phyloP scores from a whole-genome alignment of 441 rosid genomes.

The Biscutella auriculata region DNA sequence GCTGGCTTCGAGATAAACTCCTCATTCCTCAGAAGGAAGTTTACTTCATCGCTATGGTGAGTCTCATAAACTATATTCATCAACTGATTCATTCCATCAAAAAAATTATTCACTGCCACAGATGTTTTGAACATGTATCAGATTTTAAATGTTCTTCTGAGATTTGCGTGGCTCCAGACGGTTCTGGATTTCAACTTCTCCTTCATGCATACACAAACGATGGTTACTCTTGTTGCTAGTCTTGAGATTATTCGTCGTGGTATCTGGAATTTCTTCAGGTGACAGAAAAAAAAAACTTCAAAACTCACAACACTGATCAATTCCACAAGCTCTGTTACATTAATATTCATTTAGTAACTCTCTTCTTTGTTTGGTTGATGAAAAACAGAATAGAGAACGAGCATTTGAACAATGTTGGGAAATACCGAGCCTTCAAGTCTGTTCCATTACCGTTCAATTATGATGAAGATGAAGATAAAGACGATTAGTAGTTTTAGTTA shows the following conservation, averaged over 20 bases:
- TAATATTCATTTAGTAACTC: not conserved
- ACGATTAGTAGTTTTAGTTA: too few species aligned
- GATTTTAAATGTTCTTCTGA: constrained; percentile 37
- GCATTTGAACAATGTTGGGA: constrained; percentile 45
- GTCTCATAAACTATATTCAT: not conserved
- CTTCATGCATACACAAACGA: constrained; percentile 28
- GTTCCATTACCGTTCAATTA: constrained; percentile 45
- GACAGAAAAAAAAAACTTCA: not conserved
- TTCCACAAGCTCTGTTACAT: not conserved
- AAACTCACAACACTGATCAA: not conserved
- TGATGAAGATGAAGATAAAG: constrained; percentile 23
- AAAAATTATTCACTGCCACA: too few species aligned
- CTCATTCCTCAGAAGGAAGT: constrained; percentile 40
- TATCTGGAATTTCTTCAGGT: constrained; percentile 76
- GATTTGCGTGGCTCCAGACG: constrained; percentile 43
- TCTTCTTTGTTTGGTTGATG: constrained; percentile 21
- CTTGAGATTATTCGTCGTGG: constrained; percentile 54
- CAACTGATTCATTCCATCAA: too few species aligned
- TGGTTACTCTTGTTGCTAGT: constrained; percentile 35
- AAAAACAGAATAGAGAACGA: too few species aligned
- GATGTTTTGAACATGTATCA: constrained; percentile 17
- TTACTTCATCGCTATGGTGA: constrained; percentile 54
- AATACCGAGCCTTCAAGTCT: constrained; percentile 41
- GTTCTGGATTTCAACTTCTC: constrained; percentile 41
- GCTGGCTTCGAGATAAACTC: constrained; percentile 76